Evolutionary conservation across 2,329 filamentous ascomycete species (phyloP), one percentile per base, ranked within the genome.

Genomic region (Xylariaceae sp.): DNA sequence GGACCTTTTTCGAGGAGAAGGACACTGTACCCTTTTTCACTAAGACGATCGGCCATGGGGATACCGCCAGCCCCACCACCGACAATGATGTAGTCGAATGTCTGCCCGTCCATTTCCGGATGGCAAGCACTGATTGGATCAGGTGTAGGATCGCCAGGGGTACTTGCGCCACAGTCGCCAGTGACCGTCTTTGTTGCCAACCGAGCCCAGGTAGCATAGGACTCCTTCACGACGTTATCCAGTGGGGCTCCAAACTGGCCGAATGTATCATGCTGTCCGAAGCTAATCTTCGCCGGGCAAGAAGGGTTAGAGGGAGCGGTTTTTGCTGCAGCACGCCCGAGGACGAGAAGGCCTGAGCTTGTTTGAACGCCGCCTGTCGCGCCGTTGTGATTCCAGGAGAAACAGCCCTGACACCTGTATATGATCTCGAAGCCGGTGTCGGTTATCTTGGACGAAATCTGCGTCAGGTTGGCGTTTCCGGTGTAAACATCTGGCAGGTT

Each of bases 21-120:
- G 9, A 90, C 87, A 24, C 79, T 87, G 64, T 87, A 81, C 53
- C 87, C 87, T 50, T 82, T 78, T 71, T 87, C 84, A 40, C 84
- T 86, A 21, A 90, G 81, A 67, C 81, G 80, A 67, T 86, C 83
- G 4, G 85, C 84, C 52, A 87, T 79, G 50, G 76, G 74, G 37
- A 87, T 83, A 57, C 85, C 85, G 53, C 82, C 85, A 12, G 84
- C 82, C 61, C 85, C 85, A 43, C 77, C 82, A 39, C 85, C 85
- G 51, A 87, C 79, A 45, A 88, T 76, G 52, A 87, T 82, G 70
- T 87, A 87, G 69, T 87, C 85, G 65, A 81, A 87, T 0, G 76
- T 60, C 43, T 66, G 39, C 70, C 72, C 61, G 68, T 75, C 63
- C 55, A 78, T 75, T 23, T 65, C 66, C 11, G 60, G 40, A 19